Percentiles rank a stretch among this genome's conserved stretches.
phyloP scores from a whole-genome alignment of 176 grass and related monocot genomes.

The Lolium multiflorum region DNA sequence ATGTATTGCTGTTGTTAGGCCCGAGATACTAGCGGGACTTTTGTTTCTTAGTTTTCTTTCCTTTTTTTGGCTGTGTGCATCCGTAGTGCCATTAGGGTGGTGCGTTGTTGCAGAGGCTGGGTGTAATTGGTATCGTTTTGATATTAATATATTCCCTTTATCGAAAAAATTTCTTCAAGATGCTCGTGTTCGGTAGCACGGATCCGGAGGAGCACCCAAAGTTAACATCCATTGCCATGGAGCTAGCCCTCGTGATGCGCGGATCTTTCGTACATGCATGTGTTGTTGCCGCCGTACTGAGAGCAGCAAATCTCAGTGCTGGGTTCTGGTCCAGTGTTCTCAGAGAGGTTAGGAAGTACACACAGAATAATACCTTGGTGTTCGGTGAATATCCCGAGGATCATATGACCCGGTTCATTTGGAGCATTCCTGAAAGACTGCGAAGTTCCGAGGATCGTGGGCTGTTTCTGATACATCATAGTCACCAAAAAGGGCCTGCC shows the following conservation, averaged over 20 bases:
- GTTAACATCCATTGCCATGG: slow-evolving; percentile 9
- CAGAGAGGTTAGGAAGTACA: background rate
- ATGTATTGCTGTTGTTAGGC: too few species aligned
- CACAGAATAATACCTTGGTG: background rate
- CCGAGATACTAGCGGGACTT: too few species aligned
- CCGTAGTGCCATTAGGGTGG: too few species aligned
- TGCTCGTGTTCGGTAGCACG: slow-evolving; percentile 18
- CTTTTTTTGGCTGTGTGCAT: too few species aligned
- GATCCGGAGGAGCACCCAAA: slow-evolving; percentile 14
- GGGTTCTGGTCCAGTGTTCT: background rate
- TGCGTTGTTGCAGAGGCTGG: too few species aligned
- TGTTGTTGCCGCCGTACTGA: background rate
- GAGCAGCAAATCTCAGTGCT: background rate
- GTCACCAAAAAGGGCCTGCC: background rate
- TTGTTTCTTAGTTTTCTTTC: too few species aligned
- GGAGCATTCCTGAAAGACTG: background rate
- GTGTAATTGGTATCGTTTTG: too few species aligned
- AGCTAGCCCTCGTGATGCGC: slow-evolving; percentile 15
- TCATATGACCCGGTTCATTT: background rate
- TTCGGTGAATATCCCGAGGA: background rate
- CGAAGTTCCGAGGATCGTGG: background rate
- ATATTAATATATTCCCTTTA: too few species aligned
- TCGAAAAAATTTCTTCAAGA: slow-evolving; percentile 25
- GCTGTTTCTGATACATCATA: background rate
- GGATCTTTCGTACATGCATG: background rate